phyloP scores from a whole-genome alignment of 805 yeast genomes.

The Blastobotrys mokoenaii region DNA sequence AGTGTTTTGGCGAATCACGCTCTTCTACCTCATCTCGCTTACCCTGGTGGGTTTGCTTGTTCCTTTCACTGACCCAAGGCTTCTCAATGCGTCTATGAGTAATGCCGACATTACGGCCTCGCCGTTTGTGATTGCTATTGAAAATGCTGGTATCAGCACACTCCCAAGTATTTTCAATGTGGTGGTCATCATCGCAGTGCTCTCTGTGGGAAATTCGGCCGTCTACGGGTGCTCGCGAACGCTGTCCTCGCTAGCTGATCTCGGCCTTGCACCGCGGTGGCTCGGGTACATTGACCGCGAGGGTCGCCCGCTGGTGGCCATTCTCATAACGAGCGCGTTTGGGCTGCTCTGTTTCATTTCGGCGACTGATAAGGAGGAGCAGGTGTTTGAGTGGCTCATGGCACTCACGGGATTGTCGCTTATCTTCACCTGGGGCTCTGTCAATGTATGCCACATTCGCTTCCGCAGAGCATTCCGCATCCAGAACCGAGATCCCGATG shows the following conservation, averaged over 20 bases:
- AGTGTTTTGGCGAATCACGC: conserved; percentile 71
- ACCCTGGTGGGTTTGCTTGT: conserved; percentile 60
- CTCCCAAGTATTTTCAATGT: conserved; percentile 66
- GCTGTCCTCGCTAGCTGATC: conserved; percentile 56
- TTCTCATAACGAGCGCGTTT: conserved; percentile 36
- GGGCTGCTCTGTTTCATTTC: conserved; percentile 56
- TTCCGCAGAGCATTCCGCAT: conserved; percentile 50
- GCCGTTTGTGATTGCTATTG: conserved; percentile 67
- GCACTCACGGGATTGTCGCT: conserved; percentile 66
- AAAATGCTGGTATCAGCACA: conserved; percentile 55
- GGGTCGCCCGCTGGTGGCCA: conserved; percentile 77
- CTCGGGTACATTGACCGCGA: conserved; percentile 63
- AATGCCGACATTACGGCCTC: conserved; percentile 58
- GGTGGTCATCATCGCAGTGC: conserved; percentile 59
- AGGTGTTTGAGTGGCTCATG: conserved; percentile 59
- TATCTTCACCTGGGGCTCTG: conserved; percentile 66
- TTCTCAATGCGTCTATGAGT: conserved; percentile 41
- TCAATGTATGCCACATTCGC: conserved; percentile 56
- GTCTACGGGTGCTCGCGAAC: conserved; percentile 66
- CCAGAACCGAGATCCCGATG: conserved; percentile 53
- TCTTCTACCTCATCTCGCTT: conserved; percentile 57
- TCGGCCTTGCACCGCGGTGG: conserved; percentile 52
- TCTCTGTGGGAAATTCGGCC: conserved; percentile 68
- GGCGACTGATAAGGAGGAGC: conserved; percentile 39
- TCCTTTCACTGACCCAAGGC: conserved; percentile 48